Conservation (phyloP, 352 stramenopile species). For the Globisporangium okanoganense region DNA sequence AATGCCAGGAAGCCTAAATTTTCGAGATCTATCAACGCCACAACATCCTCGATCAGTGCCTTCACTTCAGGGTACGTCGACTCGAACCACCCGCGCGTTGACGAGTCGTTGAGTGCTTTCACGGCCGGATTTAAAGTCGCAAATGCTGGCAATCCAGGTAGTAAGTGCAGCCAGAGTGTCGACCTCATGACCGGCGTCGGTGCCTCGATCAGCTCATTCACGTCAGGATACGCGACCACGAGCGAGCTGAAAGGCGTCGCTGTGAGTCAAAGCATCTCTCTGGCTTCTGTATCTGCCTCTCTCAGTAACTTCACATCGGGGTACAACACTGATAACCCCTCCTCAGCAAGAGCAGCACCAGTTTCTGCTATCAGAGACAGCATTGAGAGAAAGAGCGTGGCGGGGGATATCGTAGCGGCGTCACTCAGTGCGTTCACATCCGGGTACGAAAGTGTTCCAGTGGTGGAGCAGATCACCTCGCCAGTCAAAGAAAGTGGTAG, state of each 20-base stretch:
- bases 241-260: neutral
- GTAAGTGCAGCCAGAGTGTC: conserved; percentile 5
- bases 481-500: neutral
- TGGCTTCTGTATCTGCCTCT: conserved; percentile 12
- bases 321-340: conserved; percentile 7
- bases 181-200: conserved; percentile 19
- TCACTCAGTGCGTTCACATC: conserved; percentile 29
- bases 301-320: conserved; percentile 30
- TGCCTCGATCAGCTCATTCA: conserved; percentile 42
- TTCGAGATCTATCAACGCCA: neutral
- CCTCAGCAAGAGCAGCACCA: neutral
- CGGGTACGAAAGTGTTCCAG: conserved; percentile 11
- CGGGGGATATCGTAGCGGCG: neutral
- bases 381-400: neutral
- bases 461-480: neutral
- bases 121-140: conserved; percentile 24
- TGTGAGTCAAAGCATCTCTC: conserved; percentile 8
- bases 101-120: conserved; percentile 37
- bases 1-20: neutral
- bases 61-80: conserved; percentile 24
- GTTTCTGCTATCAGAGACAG: neutral
- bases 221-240: conserved; percentile 4
- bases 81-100: conserved; percentile 11
- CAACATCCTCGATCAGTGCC: conserved; percentile 13
- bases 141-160: neutral